phyloP scores from a whole-genome alignment of 2,329 filamentous ascomycete species.

The Xylariaceae sp. region DNA sequence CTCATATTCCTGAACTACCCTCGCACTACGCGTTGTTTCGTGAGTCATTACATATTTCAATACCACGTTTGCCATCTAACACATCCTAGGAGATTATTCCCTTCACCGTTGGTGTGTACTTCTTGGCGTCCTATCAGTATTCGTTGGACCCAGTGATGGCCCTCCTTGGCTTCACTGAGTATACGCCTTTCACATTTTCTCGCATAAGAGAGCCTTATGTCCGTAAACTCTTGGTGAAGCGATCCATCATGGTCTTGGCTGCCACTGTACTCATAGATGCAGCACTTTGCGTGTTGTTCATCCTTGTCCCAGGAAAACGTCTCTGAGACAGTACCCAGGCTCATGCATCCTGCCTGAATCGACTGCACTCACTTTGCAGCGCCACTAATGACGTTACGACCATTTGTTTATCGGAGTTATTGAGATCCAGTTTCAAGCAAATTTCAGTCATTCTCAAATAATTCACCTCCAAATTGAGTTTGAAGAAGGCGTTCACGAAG shows the following conservation, averaged over 20 bases:
- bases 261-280: conserved; percentile 74
- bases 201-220: conserved; percentile 88
- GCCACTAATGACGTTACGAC: conserved; percentile 22
- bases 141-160: conserved; percentile 89
- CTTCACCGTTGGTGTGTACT: conserved; percentile 87
- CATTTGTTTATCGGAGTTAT: conserved; percentile 5
- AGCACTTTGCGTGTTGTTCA: conserved; percentile 83
- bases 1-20: conserved; percentile 85
- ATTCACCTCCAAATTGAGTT: too few species aligned
- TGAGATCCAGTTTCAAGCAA: too few species aligned
- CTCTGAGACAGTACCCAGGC: conserved; percentile 45
- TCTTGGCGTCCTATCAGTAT: conserved; percentile 88
- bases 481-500: too few species aligned
- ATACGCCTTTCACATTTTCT: conserved; percentile 90
- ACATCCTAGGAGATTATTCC: conserved; percentile 64
- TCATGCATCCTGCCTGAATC: too few species aligned
- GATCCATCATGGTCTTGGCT: conserved; percentile 74
- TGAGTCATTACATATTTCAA: conserved; percentile 44
- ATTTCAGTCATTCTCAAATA: too few species aligned
- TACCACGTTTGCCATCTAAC: conserved; percentile 11
- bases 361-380: conserved; percentile 10
- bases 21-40: conserved; percentile 75
- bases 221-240: conserved; percentile 76
- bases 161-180: conserved; percentile 86
- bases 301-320: conserved; percentile 86